A percentile compares a stretch with the other conserved stretches of the same genome.
These are phyloP conservation scores for Hymenoscyphus fructigenus DNA, from an alignment of 2,329 filamentous ascomycete genomes.

Conservation along the genomic window DNA sequence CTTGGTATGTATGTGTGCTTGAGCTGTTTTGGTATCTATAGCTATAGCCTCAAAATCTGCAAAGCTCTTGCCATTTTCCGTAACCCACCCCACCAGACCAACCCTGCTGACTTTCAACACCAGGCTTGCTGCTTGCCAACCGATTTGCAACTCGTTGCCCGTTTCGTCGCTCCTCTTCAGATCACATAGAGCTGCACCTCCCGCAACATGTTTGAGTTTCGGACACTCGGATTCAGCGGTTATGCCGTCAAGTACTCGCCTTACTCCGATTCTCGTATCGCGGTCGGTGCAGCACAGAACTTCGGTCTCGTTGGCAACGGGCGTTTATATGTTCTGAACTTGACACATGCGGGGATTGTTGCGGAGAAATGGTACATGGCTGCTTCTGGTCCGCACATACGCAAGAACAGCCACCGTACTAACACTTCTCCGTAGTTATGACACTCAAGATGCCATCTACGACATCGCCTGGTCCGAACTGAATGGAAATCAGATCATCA, in stretches of 20 bases:
- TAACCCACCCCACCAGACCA: no score
- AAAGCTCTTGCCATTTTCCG: no score
- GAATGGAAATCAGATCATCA: constrained; percentile 91
- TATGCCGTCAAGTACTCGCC: constrained; percentile 98
- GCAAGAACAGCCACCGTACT: background rate
- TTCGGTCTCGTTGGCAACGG: constrained; percentile 98
- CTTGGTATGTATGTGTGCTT: no score
- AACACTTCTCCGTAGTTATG: constrained; percentile 59
- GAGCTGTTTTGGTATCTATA: no score
- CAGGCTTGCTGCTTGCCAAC: background rate
- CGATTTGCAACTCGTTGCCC: background rate
- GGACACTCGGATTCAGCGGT: constrained; percentile 90
- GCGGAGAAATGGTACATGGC: constrained; percentile 72
- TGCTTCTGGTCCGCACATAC: background rate
- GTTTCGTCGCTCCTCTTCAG: background rate
- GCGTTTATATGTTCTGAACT: constrained; percentile 76
- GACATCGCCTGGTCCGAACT: constrained; percentile 94
- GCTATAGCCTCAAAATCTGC: no score
- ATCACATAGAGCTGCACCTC: background rate
- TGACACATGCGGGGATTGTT: constrained; percentile 81
- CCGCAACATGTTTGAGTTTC: constrained; percentile 79
- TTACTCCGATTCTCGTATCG: constrained; percentile 93
- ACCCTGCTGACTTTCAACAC: background rate
- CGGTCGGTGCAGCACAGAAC: constrained; percentile 87
- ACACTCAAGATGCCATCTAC: constrained; percentile 96